Evolutionary conservation across 176 grass and related monocot genomes (phyloP), one percentile per base, ranked within the genome.

Genomic region (Chloris gayana): DNA sequence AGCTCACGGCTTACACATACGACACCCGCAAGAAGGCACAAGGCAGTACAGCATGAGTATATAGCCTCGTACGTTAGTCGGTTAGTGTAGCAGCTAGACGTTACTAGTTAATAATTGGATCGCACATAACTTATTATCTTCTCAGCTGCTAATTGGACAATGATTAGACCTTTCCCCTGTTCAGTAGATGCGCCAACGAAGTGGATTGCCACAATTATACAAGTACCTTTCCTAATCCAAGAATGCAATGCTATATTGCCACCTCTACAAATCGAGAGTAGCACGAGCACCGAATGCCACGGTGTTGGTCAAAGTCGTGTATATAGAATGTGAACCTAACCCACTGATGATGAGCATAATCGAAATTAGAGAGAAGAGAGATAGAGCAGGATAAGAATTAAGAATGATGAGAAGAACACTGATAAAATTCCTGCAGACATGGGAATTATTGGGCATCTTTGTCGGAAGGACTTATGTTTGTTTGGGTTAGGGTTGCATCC

Each of bases 251-350:
- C 59, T 44, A 72, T 34, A 54, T 4, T 30, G 3, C 17, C 6
- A 61, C 56, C n/a, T 58, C 63, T n/a, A 39, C 21, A 34, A 24
- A 60, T 18, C n/a, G 1, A 65, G 63, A 74, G 50, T 69, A 68
- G 34, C 64, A 62, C 8, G 39, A 46, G 32, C 57, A 33, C 35
- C 34, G 10, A 39, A 41, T 5, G 64, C 34, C 13, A 35, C 41
- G 5, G 25, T 75, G 66, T 53, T 80, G 64, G 64, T 85, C 87
- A 85, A 85, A 89, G 70, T 47, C 82, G 76, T 2, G 15, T 57
- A 42, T 42, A 34, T 22, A 37, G 21, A 24, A 31, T 70, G 42
- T 75, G 75, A 34, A 84, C 86, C 86, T 75, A 88, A 81, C 35
- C 56, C 82, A 57, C 54, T 57, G 12, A 81, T 68, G 63, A 69